Evolutionary conservation across 352 stramenopile species (phyloP).

Genomic region (Aphanomyces euteiches): DNA sequence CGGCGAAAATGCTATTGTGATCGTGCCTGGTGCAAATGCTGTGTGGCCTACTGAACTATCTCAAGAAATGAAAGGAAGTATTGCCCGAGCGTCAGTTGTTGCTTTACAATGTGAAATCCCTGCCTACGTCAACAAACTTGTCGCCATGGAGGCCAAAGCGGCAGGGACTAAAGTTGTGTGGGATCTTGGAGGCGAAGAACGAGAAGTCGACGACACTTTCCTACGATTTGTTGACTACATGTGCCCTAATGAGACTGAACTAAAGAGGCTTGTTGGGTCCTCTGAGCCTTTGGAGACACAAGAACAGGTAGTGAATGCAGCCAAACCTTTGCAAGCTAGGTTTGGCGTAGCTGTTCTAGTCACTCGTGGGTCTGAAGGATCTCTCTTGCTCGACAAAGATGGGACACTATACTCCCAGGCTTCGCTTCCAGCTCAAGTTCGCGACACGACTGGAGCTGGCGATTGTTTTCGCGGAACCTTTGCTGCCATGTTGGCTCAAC

Average conservation of each 20-base stretch:
- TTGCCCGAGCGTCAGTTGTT: slow-evolving; percentile 55
- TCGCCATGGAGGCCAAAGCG: slow-evolving; percentile 47
- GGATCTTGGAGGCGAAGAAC: slow-evolving; percentile 73
- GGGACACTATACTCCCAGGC: slow-evolving; percentile 44
- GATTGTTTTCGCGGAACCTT: slow-evolving; percentile 76
- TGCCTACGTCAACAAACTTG: slow-evolving; percentile 46
- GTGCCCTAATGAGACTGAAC: slow-evolving; percentile 77
- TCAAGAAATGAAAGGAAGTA: slow-evolving; percentile 37
- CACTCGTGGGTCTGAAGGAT: slow-evolving; percentile 61
- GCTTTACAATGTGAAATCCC: slow-evolving; percentile 75
- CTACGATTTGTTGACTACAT: slow-evolving; percentile 58
- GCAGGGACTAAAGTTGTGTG: slow-evolving; percentile 62
- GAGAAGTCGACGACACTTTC: slow-evolving; percentile 47
- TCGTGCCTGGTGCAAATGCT: slow-evolving; percentile 70
- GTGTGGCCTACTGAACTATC: slow-evolving; percentile 53
- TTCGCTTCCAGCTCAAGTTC: slow-evolving; percentile 54
- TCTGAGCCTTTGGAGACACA: slow-evolving; percentile 37
- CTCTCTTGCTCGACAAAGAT: slow-evolving; percentile 52
- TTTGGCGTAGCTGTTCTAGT: slow-evolving; percentile 59
- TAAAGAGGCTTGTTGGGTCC: slow-evolving; percentile 45
- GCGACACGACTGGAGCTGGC: slow-evolving; percentile 74
- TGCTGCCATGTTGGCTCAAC: slow-evolving; percentile 53
- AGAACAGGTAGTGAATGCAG: slow-evolving; percentile 52
- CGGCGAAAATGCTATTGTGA: slow-evolving; percentile 82
- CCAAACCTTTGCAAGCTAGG: slow-evolving; percentile 46